Evolutionary conservation across 805 yeast species (phyloP), one percentile per base, ranked within the genome.

Genomic region (Candida rishiriensis): DNA sequence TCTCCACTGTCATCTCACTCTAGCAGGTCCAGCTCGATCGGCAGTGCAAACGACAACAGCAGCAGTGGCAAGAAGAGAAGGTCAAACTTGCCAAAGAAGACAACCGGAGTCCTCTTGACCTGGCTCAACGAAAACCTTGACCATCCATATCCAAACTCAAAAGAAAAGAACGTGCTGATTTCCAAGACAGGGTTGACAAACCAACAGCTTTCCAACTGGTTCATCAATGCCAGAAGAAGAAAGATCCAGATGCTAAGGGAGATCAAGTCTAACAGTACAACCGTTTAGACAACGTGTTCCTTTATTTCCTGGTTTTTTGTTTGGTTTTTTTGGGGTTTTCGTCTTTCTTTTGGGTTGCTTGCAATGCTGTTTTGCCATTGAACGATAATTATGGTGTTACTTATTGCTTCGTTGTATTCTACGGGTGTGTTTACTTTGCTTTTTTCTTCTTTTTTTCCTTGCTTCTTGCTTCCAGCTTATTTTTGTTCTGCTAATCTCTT

Each of bases 191-290:
- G 83, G 1, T 70, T 78, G 58, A 73, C 75, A 48, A 74, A 73
- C 55, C 83, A 78, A 55, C 83, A 78, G 52, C 66, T 78, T 47
- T 70, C 78, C 47, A 78, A 78, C 54, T 78, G 83, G 83, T 78
- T 78, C 52, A 78, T 78, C 55, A 78, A 78, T 57, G 83, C 83
- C 14, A 69, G 83, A 60, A 65, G 83, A 55, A 65, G 83, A 51
- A 78, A 78, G 59, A 75, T 79, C 41, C 76, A 73, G 57, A 55
- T 62, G 36, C 63, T 78, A 48, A 71, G 75, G 53, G 75, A 75
- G 49, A 51, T 59, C 29, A 56, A 57, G 38, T 36, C 57, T 36
- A 61, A 60, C 46, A 54, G 55, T 38, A 51, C 56, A 18, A 50
- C 52, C 12, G 49, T 50, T 12, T 36, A n/a, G 33, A 37, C 8